phyloP scores from a whole-genome alignment of 345 rosid species.

The Euphorbia peplus region DNA sequence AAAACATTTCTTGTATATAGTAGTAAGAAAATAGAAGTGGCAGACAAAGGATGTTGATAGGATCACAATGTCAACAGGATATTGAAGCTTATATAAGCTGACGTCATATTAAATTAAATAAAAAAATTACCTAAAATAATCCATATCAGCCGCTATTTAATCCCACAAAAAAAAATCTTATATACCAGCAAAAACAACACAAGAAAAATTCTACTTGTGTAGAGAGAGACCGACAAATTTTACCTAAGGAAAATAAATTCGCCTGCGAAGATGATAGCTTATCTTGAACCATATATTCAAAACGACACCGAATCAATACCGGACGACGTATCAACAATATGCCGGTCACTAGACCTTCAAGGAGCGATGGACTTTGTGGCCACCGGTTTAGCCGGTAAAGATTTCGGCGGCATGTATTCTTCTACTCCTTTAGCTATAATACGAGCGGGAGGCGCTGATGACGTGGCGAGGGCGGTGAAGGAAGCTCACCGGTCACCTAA shows the following conservation, averaged over 20 bases:
- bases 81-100: slow-evolving; percentile 23
- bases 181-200: background rate
- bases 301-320: slow-evolving; percentile 55
- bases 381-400: slow-evolving; percentile 44
- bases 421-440: slow-evolving; percentile 57
- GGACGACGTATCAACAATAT: slow-evolving; percentile 37
- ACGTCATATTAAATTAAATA: slow-evolving; percentile 10
- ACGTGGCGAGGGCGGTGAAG: slow-evolving; percentile 52
- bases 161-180: too few species aligned
- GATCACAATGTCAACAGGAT: slow-evolving; percentile 27
- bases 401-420: slow-evolving; percentile 80
- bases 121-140: background rate
- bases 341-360: slow-evolving; percentile 52
- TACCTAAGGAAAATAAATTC: background rate
- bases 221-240: background rate
- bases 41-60: slow-evolving; percentile 28
- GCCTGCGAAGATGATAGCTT: slow-evolving; percentile 62
- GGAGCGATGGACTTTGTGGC: slow-evolving; percentile 45
- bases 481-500: slow-evolving; percentile 45
- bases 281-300: slow-evolving; percentile 54
- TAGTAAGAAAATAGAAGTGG: slow-evolving; percentile 28
- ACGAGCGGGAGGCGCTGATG: slow-evolving; percentile 58
- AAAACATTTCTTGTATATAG: background rate
- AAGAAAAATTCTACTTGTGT: background rate
- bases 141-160: slow-evolving; percentile 22